Conservation (phyloP, 108 stramenopile species). For the Stephanodiscus minutulus region DNA sequence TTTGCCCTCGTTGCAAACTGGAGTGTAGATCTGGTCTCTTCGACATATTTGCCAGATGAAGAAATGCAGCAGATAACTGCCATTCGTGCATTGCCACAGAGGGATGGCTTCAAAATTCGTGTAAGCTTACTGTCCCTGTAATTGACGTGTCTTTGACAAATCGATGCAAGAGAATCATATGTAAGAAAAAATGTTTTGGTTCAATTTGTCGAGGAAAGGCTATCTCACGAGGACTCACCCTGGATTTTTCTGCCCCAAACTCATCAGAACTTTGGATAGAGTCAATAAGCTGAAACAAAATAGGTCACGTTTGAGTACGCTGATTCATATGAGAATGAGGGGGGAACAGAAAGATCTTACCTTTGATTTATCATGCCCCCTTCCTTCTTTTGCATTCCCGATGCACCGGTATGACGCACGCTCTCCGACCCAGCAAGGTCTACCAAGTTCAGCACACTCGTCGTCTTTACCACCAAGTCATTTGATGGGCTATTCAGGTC, state of each 20-base stretch:
- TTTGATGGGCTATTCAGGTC: not conserved
- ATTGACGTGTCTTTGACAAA: conserved; percentile 81
- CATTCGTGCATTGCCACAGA: conserved; percentile 88
- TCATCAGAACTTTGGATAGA: conserved; percentile 71
- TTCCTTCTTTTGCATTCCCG: conserved; percentile 95
- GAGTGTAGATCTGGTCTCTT: conserved; percentile 97
- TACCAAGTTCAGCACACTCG: conserved; percentile 75
- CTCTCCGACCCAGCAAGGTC: conserved; percentile 91
- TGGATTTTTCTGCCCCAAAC: conserved; percentile 49
- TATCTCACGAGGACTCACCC: not conserved
- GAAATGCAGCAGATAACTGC: conserved; percentile 89
- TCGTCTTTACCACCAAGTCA: conserved; percentile 31
- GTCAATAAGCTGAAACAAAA: conserved; percentile 59
- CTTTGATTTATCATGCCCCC: conserved; percentile 98
- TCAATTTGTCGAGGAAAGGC: not conserved
- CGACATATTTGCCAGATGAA: conserved; percentile 95
- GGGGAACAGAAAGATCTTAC: conserved; percentile 25
- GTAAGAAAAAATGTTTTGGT: not conserved
- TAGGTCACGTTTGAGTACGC: not conserved
- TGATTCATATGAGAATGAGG: not conserved
- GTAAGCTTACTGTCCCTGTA: conserved; percentile 99
- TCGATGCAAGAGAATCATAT: not conserved
- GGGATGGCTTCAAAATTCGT: conserved; percentile 94
- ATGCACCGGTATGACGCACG: conserved; percentile 88
- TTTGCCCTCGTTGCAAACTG: conserved; percentile 98